Evolutionary conservation across 495 filamentous ascomycete genomes (phyloP).

Genomic region (Trichoderma gamsii): DNA sequence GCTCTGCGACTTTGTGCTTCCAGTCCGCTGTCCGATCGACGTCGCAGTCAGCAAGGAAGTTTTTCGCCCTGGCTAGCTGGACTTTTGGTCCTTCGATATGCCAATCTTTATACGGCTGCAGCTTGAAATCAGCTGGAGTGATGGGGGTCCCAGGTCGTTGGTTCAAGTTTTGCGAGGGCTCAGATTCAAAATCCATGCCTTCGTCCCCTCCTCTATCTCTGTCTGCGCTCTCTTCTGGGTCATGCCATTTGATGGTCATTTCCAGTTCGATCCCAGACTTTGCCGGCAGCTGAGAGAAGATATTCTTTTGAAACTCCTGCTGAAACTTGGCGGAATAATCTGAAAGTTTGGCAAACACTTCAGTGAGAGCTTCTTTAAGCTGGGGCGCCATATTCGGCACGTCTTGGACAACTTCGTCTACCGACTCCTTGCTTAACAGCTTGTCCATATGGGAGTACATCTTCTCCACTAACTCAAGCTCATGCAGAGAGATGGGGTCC

Average conservation of each 20-base stretch:
- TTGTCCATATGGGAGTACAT: not conserved
- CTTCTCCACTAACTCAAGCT: not conserved
- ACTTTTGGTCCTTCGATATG: slow-evolving; percentile 13
- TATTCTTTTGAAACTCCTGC: not conserved
- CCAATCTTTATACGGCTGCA: slow-evolving; percentile 12
- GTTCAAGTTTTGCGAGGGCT: not conserved
- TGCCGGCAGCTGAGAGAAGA: not conserved
- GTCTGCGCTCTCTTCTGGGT: not conserved
- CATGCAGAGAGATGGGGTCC: not conserved
- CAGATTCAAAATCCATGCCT: not conserved
- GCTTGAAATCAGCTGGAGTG: not conserved
- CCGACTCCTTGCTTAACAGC: not conserved
- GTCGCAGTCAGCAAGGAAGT: slow-evolving; percentile 31
- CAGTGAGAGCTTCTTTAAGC: not conserved
- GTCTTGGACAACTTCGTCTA: not conserved
- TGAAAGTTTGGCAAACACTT: not conserved
- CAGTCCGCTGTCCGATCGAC: slow-evolving; percentile 27
- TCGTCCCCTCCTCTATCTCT: not conserved
- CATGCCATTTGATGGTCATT: not conserved
- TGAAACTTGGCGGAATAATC: not conserved
- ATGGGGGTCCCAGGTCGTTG: not conserved
- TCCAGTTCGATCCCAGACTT: slow-evolving; percentile 1
- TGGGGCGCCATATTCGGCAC: not conserved
- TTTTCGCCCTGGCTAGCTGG: slow-evolving; percentile 23
- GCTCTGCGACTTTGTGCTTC: slow-evolving; percentile 21